Conservation (phyloP, 768 basidiomycete species). For the Tulasnella sp. region DNA sequence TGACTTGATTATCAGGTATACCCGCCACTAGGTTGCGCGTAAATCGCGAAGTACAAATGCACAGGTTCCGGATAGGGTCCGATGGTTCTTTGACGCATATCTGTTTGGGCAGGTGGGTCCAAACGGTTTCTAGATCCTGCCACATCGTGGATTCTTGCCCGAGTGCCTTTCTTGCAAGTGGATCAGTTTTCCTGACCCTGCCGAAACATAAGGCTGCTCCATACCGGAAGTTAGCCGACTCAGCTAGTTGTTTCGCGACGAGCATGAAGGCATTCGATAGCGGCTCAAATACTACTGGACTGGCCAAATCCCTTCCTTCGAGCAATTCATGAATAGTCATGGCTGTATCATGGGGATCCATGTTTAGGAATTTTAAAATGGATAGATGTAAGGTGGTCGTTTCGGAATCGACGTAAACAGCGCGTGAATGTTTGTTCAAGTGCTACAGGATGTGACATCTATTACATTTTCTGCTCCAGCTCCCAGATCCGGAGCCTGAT, state of each 20-base stretch:
- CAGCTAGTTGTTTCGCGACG: background rate
- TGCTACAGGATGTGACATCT: background rate
- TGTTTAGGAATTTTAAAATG: background rate
- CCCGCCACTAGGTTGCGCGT: slow-evolving; percentile 81
- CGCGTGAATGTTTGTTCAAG: background rate
- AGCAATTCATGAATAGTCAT: background rate
- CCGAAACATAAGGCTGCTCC: background rate
- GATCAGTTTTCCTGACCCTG: background rate
- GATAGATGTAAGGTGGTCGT: background rate
- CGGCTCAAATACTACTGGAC: background rate
- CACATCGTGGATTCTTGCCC: background rate
- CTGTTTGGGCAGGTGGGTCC: background rate
- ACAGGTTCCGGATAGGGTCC: background rate
- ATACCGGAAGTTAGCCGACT: background rate
- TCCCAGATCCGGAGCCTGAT: background rate
- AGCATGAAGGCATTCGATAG: background rate
- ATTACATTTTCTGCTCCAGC: background rate
- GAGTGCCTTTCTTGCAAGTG: background rate
- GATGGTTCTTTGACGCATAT: background rate
- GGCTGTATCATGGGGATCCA: background rate
- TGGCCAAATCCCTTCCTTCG: background rate
- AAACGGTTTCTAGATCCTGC: background rate
- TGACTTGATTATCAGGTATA: slow-evolving; percentile 58
- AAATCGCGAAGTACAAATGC: slow-evolving; percentile 55
- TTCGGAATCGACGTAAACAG: background rate